phyloP scores from a whole-genome alignment of 106 monocot genomes.

The Posidonia australis region DNA sequence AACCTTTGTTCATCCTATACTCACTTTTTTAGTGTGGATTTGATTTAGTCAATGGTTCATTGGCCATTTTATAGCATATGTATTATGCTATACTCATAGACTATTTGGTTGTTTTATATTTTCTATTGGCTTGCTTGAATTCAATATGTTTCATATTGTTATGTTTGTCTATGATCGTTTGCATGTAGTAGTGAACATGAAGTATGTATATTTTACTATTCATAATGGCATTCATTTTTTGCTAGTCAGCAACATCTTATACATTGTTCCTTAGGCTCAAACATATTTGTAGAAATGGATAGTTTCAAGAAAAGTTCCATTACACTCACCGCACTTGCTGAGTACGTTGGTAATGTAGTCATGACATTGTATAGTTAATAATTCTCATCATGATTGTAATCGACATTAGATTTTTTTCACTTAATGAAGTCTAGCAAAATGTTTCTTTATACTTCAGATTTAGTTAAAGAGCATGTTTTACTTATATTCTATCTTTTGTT shows the following conservation, averaged over 20 bases:
- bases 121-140: no score
- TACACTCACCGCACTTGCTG: slow-evolving; percentile 77
- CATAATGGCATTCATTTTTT: neutral
- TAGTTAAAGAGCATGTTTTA: neutral
- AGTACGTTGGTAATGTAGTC: slow-evolving; percentile 69
- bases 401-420: no score
- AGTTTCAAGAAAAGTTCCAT: slow-evolving; percentile 59
- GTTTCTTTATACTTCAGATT: neutral
- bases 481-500: no score
- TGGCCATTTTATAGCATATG: no score
- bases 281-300: slow-evolving; percentile 81
- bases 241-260: neutral
- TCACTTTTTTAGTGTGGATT: no score
- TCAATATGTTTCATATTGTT: no score
- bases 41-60: no score
- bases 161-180: no score
- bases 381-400: neutral
- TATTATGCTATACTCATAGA: no score
- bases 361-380: neutral
- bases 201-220: neutral
- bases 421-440: no score
- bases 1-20: no score
- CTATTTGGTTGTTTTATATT: no score
- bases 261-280: slow-evolving; percentile 46
- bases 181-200: neutral